These are phyloP conservation scores for Oxalis stricta DNA, from an alignment of 441 rosid species.

Conservation along the genomic window DNA sequence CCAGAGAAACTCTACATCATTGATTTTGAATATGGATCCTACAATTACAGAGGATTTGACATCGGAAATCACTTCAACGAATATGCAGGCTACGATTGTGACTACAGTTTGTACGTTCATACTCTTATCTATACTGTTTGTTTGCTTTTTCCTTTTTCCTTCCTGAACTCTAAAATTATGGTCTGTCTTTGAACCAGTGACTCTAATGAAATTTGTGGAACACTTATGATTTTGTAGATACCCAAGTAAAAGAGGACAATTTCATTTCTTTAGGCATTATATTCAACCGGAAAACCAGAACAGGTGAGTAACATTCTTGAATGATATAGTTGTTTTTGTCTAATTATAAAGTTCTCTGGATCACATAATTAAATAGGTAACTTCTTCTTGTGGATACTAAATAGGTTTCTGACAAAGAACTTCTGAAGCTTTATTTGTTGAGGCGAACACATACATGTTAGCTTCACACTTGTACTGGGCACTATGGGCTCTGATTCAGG, in stretches of 20 bases:
- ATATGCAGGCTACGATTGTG: slow-evolving; percentile 93
- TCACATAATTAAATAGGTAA: too few species aligned
- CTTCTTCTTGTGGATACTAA: too few species aligned
- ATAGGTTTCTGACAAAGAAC: slow-evolving; percentile 49
- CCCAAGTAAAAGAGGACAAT: slow-evolving; percentile 75
- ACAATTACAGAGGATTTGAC: slow-evolving; percentile 89
- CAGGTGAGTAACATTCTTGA: slow-evolving; percentile 35
- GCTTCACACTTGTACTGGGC: slow-evolving; percentile 91
- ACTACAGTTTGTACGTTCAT: slow-evolving; percentile 68
- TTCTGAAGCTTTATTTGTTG: slow-evolving; percentile 52
- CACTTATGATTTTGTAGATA: slow-evolving; percentile 33
- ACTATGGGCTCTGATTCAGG: slow-evolving; percentile 95
- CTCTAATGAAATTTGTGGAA: slow-evolving; percentile 8
- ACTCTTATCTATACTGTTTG: slow-evolving; percentile 6
- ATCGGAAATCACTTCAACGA: slow-evolving; percentile 96
- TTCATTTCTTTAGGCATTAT: slow-evolving; percentile 81
- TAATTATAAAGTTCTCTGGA: too few species aligned
- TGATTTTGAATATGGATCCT: slow-evolving; percentile 97
- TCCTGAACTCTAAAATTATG: too few species aligned
- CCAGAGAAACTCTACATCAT: slow-evolving; percentile 80
- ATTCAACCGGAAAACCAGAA: slow-evolving; percentile 56
- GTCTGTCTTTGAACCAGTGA: too few species aligned
- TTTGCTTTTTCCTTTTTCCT: slow-evolving; percentile 3
- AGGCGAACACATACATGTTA: slow-evolving; percentile 60
- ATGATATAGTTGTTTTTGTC: too few species aligned